A percentile compares a stretch with the other conserved stretches of the same genome.
These are phyloP conservation scores for Gamarada debralockiae DNA, from an alignment of 495 filamentous ascomycete genomes.

Conservation along the genomic window DNA sequence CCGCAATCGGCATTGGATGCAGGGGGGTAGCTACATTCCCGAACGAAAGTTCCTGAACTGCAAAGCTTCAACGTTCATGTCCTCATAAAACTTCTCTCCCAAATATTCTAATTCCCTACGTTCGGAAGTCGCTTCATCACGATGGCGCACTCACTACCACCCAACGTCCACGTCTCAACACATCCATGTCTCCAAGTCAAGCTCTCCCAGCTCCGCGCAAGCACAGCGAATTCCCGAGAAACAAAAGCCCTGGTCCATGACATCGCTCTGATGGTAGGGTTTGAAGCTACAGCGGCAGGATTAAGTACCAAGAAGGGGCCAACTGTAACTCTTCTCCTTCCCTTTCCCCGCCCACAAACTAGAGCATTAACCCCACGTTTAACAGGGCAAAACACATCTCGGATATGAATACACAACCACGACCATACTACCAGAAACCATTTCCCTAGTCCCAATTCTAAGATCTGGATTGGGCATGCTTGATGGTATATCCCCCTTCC, in stretches of 20 bases:
- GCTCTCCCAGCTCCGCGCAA: conserved; percentile 81
- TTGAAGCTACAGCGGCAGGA: conserved; percentile 70
- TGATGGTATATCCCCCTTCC: conserved; percentile 48
- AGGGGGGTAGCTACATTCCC: not conserved
- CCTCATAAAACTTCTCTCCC: not conserved
- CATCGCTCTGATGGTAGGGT: conserved; percentile 76
- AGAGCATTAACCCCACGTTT: not conserved
- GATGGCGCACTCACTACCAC: conserved; percentile 42
- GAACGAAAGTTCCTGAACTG: not conserved
- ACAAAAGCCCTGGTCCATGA: conserved; percentile 82
- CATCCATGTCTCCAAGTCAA: conserved; percentile 88
- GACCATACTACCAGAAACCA: conserved; percentile 51
- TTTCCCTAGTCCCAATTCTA: conserved; percentile 88
- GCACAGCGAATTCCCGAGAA: conserved; percentile 63
- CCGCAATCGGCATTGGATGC: too few relatives aligned
- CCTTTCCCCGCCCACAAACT: not conserved
- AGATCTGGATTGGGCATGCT: conserved; percentile 88
- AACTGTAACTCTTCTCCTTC: conserved; percentile 32
- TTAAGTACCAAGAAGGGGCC: conserved; percentile 46
- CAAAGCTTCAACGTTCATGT: not conserved
- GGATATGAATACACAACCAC: conserved; percentile 63
- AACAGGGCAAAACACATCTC: conserved; percentile 70
- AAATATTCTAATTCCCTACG: not conserved
- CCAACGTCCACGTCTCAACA: conserved; percentile 76
- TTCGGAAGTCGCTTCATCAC: conserved; percentile 2